Conservation (phyloP, 2,329 filamentous ascomycete genomes). For the Ophiocordyceps robertsii region DNA sequence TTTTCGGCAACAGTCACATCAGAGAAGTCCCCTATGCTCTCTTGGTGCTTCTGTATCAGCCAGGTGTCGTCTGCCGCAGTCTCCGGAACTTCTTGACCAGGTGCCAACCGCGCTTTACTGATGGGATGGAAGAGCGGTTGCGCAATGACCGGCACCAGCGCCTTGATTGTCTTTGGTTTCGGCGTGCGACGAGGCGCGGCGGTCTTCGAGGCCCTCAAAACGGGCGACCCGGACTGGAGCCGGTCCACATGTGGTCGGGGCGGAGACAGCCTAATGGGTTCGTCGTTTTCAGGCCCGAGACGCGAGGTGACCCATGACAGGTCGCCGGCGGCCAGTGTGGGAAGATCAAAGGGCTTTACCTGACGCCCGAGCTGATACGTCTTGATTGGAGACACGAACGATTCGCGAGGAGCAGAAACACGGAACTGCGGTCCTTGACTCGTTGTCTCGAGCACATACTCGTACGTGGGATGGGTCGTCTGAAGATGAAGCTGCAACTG, state of each 20-base stretch:
- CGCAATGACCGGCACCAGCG: constrained; percentile 33
- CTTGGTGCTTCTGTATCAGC: constrained; percentile 45
- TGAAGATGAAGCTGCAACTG: constrained; percentile 36
- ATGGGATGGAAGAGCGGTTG: constrained; percentile 44
- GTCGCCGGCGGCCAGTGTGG: constrained; percentile 30
- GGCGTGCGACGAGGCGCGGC: constrained; percentile 2
- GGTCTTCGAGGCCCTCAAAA: constrained; percentile 5
- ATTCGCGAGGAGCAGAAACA: constrained; percentile 19
- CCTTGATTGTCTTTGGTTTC: constrained; percentile 12
- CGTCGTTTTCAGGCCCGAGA: constrained; percentile 20
- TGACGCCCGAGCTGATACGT: constrained; percentile 29
- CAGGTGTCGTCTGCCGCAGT: constrained; percentile 33
- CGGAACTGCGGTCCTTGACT: constrained; percentile 25
- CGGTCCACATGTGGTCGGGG: constrained; percentile 8
- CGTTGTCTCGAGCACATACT: constrained; percentile 23
- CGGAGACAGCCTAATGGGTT: constrained; percentile 11
- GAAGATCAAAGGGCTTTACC: constrained; percentile 29
- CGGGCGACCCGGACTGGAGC: constrained; percentile 11
- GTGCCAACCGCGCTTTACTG: constrained; percentile 36
- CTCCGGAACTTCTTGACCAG: constrained; percentile 33
- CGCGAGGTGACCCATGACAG: constrained; percentile 30
- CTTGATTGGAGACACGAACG: constrained; percentile 16
- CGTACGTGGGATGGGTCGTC: constrained; percentile 29
- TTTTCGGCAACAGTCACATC: constrained; percentile 41
- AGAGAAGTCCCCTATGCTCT: constrained; percentile 42